phyloP scores from a whole-genome alignment of 2,329 filamentous ascomycete species.

The Ophiostoma himal-ulmi region DNA sequence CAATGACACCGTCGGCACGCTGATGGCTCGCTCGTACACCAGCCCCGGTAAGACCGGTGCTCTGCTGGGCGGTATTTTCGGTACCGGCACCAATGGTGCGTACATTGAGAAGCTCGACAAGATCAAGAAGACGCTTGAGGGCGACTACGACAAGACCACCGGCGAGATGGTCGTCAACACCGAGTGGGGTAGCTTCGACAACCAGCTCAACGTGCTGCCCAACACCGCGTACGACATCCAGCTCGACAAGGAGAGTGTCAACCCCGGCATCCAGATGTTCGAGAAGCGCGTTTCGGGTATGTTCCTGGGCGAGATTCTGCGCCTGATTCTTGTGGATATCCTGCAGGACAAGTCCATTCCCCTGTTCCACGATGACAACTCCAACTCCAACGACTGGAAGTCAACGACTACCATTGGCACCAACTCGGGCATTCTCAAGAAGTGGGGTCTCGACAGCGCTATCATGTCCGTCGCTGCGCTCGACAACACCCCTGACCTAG shows the following conservation, averaged over 20 bases:
- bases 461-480: constrained; percentile 82
- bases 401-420: constrained; percentile 65
- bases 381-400: constrained; percentile 61
- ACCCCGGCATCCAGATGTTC: constrained; percentile 96
- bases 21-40: constrained; percentile 96
- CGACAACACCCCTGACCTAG: constrained; percentile 67
- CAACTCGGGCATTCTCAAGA: constrained; percentile 62
- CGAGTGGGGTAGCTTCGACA: constrained; percentile 98
- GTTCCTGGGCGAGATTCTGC: constrained; percentile 93
- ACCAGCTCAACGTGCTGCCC: constrained; percentile 80
- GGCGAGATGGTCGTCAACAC: constrained; percentile 97
- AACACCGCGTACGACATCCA: constrained; percentile 75
- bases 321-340: constrained; percentile 67
- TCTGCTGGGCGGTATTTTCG: constrained; percentile 92
- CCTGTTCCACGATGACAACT: constrained; percentile 72
- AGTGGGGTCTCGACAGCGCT: constrained; percentile 87
- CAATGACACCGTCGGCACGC: constrained; percentile 94
- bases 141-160: constrained; percentile 69
- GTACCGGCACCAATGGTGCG: constrained; percentile 93
- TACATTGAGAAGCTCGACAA: constrained; percentile 89
- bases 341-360: constrained; percentile 60
- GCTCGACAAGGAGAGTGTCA: constrained; percentile 74
- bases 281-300: constrained; percentile 98
- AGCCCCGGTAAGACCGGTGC: constrained; percentile 81
- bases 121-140: constrained; percentile 68